Evolutionary conservation across 495 filamentous ascomycete species (phyloP), one percentile per base, ranked within the genome.

Genomic region (Neurospora tetraspora): DNA sequence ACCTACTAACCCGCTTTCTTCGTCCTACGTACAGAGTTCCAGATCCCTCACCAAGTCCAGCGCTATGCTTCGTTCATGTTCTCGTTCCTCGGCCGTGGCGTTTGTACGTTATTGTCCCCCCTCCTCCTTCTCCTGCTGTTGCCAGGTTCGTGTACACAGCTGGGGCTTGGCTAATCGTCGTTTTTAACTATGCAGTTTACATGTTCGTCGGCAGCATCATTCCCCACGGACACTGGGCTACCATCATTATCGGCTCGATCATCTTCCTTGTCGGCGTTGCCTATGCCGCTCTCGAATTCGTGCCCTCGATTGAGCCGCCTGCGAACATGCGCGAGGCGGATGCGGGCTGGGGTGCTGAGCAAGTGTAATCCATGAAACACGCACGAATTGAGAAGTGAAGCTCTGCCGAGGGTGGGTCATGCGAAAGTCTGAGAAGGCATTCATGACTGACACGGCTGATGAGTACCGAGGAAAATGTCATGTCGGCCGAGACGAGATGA

Each of bases 51-150:
- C 40, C 94, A 97, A 80, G 86, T 97, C 43, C 91, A 93, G 73
- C 89, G 92, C 80, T 98, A 98, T 87, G 96, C 94, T 20, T 94
- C 92, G 34, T 99, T 99, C 89, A 90, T 98, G 79, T 98, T 98
- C 87, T 94, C 91, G 65, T 98, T 99, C 88, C 80, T 98, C 76
- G 96, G 96, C 70, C 94, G 96, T 77, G 96, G 96, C 80, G 84
- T 94, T 81, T 98, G 94, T 98, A 89, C 83, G 94, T 90, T 11
- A 42, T 70, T 39, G 9, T 36, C 40, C 69, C 18, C 39, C 47
- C 31, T 71, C 68, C 37, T 71, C n/a, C 16, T 34, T 12, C 12
- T 70, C 14, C 68, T 69, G 39, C 38, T 37, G 36, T 36, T 10
- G 9, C n/a, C 61, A 12, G 27, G 10, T 11, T 11, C 18, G 31